phyloP scores from a whole-genome alignment of 495 filamentous ascomycete genomes.

The Annulohypoxylon maeteangense region DNA sequence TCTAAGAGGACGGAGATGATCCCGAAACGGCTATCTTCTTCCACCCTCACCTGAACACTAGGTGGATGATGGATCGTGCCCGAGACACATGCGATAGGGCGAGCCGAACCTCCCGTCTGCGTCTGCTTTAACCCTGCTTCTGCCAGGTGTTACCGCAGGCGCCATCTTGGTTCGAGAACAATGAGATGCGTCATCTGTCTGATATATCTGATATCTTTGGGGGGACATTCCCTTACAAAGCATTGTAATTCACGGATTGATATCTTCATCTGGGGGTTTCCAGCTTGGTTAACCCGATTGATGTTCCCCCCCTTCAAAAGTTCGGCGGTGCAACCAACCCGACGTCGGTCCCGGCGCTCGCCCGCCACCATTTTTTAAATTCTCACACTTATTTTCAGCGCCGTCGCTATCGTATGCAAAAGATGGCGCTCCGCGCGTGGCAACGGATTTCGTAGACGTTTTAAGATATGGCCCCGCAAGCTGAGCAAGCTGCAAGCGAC shows the following conservation, averaged over 20 bases:
- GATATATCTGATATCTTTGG: constrained; percentile 5
- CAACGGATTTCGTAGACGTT: constrained; percentile 16
- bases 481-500: constrained; percentile 11
- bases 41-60: constrained; percentile 14
- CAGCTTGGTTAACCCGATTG: constrained; percentile 10
- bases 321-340: constrained; percentile 18
- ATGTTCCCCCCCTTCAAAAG: constrained; percentile 12
- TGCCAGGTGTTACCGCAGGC: constrained; percentile 30
- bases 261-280: constrained; percentile 1
- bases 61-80: constrained; percentile 19
- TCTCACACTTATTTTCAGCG: constrained; percentile 15
- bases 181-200: constrained; percentile 1
- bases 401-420: constrained; percentile 8
- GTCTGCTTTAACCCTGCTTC: constrained; percentile 27
- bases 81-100: constrained; percentile 27
- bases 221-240: constrained; percentile 3
- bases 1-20: constrained; percentile 6
- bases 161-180: constrained; percentile 40
- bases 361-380: constrained; percentile 7
- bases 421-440: constrained; percentile 23
- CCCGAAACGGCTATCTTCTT: constrained; percentile 24
- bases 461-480: constrained; percentile 22
- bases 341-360: constrained; percentile 2
- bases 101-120: constrained; percentile 29
- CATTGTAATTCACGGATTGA: constrained; percentile 1